Base-by-base conservation (phyloP, 2,329 filamentous ascomycete species). In the Talaromyces pinophilus region DNA sequence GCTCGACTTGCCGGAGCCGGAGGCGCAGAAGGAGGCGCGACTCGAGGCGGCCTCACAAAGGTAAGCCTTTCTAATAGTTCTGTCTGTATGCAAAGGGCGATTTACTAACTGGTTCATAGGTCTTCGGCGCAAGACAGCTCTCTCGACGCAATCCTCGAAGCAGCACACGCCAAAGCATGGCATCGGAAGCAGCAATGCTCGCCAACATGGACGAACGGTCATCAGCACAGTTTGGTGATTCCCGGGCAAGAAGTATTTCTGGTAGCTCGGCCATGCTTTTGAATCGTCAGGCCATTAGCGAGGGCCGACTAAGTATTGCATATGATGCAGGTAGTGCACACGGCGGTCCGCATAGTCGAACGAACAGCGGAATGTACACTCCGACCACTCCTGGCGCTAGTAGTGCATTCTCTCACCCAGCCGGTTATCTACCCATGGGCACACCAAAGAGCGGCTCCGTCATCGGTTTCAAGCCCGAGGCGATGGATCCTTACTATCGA, bases 111-210 rank as follows among this genome's bases (percentile, higher is more conserved):
- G 7, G n/a, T 44, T 3, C 15, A 10, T 44, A 82, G 79, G 92
- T 93, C 55, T 96, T 97, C 75, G 93, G 93, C 61, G 92, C 93
- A 85, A 90, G 93, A 57, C 93, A 97, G 77, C 83, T 97, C 48
- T 92, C 92, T 13, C 88, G 91, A 69, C 88, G 93, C 59, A 82
- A 86, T 69, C 87, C 87, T 66, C 87, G 87, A 59, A 87, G 86
- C 67, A 85, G 84, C 62, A 67, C 65, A 59, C 87, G 92, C 67
- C 88, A 91, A 72, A 97, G 92, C 74, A 90, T 95, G 77, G 85
- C 91, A 63, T 97, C 92, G 4, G 92, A 88, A 69, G 86, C 91
- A 40, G 91, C 88, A 19, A 97, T 97, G 86, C 82, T 97, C 62
- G 86, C 87, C 67, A 81, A 86, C 40, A 89, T 91, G 15, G 87